phyloP scores from a whole-genome alignment of 306 rosid species.

The Dryas octopetala region DNA sequence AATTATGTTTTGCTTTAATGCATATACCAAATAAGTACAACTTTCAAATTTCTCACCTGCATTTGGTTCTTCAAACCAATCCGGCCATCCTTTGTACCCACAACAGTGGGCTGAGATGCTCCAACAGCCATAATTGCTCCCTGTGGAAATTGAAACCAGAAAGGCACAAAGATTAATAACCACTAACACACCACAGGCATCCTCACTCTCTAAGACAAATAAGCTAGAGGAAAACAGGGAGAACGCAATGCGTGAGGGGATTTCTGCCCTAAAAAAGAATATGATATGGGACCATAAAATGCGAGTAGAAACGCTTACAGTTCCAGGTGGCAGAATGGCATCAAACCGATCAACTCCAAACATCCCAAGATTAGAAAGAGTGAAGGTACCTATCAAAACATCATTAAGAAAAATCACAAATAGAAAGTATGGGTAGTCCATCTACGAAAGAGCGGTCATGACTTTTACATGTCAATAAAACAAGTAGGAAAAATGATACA shows the following conservation, averaged over 20 bases:
- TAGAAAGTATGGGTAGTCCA: background rate
- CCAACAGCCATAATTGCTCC: slow-evolving; percentile 99
- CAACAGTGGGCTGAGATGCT: slow-evolving; percentile 71
- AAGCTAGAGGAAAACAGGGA: background rate
- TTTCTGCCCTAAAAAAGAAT: no score
- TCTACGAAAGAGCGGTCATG: background rate
- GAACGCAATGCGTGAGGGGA: no score
- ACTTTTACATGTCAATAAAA: background rate
- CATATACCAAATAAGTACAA: background rate
- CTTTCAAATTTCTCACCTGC: slow-evolving; percentile 58
- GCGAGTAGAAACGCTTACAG: slow-evolving; percentile 49
- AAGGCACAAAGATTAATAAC: slow-evolving; percentile 9
- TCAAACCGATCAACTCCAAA: slow-evolving; percentile 96
- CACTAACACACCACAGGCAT: slow-evolving; percentile 3
- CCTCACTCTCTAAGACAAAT: slow-evolving; percentile 8
- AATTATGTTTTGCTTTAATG: slow-evolving; percentile 7
- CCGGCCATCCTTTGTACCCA: slow-evolving; percentile 88
- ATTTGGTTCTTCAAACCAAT: slow-evolving; percentile 88
- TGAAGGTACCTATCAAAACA: slow-evolving; percentile 70
- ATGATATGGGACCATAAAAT: background rate
- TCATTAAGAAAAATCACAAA: slow-evolving; percentile 24
- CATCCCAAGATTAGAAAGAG: slow-evolving; percentile 96
- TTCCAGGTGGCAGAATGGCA: slow-evolving; percentile 97
- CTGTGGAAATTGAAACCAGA: slow-evolving; percentile 41
- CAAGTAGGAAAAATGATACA: background rate